Evolutionary conservation across 352 stramenopile genomes (phyloP).

Genomic region (Pythium guiyangense): DNA sequence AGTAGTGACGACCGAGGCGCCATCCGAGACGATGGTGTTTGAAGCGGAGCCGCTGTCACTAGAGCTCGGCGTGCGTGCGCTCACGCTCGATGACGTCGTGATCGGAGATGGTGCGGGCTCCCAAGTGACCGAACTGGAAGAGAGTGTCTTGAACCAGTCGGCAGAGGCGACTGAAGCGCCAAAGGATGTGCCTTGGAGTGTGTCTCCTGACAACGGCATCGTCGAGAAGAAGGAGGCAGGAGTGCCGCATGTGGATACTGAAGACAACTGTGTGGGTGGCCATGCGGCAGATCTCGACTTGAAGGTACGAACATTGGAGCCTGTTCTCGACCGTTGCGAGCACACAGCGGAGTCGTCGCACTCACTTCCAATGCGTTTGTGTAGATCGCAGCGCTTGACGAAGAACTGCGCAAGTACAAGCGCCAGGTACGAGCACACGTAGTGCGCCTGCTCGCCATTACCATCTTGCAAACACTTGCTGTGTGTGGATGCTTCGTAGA

Average conservation of each 20-base stretch:
- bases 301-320: slow-evolving; percentile 47
- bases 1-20: too few relatives aligned
- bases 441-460: too few relatives aligned
- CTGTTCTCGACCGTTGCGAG: background rate
- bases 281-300: slow-evolving; percentile 72
- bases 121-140: too few relatives aligned
- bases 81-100: too few relatives aligned
- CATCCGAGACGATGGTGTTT: too few relatives aligned
- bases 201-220: too few relatives aligned
- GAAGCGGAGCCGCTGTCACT: too few relatives aligned
- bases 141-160: too few relatives aligned
- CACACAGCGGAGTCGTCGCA: background rate
- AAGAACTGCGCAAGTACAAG: slow-evolving; percentile 80
- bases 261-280: slow-evolving; percentile 79
- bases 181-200: too few relatives aligned
- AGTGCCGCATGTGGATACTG: slow-evolving; percentile 62
- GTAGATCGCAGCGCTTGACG: slow-evolving; percentile 76
- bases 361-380: background rate
- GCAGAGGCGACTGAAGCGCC: too few relatives aligned
- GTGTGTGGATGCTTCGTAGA: slow-evolving; percentile 28
- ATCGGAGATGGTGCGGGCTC: too few relatives aligned
- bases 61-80: too few relatives aligned
- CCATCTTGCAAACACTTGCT: background rate
- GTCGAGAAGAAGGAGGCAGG: slow-evolving; percentile 84
- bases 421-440: slow-evolving; percentile 50